phyloP scores from a whole-genome alignment of 2,329 filamentous ascomycete species.

The Teratosphaeria nubilosa region DNA sequence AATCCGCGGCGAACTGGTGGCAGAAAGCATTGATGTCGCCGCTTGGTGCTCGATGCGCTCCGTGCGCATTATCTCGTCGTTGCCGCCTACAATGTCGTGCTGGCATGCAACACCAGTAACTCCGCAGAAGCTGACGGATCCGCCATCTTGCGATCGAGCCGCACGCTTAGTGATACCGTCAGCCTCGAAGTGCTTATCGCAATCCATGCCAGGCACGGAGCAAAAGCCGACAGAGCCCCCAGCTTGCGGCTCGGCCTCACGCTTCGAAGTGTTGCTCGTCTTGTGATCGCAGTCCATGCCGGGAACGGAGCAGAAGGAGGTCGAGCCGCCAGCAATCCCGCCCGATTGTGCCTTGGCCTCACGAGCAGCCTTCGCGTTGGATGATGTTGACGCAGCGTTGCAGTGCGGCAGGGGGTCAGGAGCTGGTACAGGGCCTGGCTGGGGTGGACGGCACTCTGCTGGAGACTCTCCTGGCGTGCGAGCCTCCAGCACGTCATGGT shows the following conservation, averaged over 20 bases:
- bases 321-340: neutral
- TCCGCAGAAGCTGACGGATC: neutral
- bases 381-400: neutral
- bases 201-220: neutral
- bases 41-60: neutral
- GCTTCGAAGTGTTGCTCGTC: neutral
- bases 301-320: neutral
- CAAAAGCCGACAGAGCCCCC: neutral
- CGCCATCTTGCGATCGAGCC: neutral
- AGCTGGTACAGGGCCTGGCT: neutral
- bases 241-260: neutral
- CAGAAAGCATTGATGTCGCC: neutral
- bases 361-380: neutral
- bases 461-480: neutral
- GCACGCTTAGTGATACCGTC: neutral
- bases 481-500: neutral
- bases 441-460: neutral
- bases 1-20: no score
- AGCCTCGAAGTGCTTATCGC: neutral
- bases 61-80: neutral
- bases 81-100: neutral
- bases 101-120: neutral
- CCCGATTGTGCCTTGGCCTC: neutral
- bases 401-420: neutral
- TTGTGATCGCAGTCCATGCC: neutral